phyloP scores from a whole-genome alignment of 805 yeast genomes.

The Scheffersomyces stipitis region DNA sequence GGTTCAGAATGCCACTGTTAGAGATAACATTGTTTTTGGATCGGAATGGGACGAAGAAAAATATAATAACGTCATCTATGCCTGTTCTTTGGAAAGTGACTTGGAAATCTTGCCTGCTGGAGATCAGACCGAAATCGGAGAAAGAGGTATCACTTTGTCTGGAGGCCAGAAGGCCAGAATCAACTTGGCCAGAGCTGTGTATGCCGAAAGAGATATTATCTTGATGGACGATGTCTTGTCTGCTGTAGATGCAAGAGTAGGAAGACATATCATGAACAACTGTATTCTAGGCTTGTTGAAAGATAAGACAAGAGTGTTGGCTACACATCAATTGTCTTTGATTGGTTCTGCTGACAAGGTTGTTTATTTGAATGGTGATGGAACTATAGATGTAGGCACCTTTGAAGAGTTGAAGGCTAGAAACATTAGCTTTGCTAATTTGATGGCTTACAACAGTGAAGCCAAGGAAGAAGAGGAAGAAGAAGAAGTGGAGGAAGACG shows the following conservation, averaged over 20 bases:
- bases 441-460: constrained; percentile 39
- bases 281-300: constrained; percentile 63
- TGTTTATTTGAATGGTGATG: constrained; percentile 66
- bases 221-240: constrained; percentile 77
- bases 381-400: constrained; percentile 60
- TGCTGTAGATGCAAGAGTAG: constrained; percentile 87
- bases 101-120: constrained; percentile 69
- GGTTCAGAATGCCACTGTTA: constrained; percentile 80
- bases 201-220: constrained; percentile 64
- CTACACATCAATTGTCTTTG: constrained; percentile 80
- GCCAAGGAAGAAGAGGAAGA: constrained; percentile 16
- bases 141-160: constrained; percentile 80
- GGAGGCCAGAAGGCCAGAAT: constrained; percentile 90
- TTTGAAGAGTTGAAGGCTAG: constrained; percentile 48
- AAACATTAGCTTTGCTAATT: constrained; percentile 33
- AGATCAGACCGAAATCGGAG: constrained; percentile 79
- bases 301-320: constrained; percentile 66
- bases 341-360: constrained; percentile 69
- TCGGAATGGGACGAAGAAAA: constrained; percentile 46
- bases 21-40: constrained; percentile 75
- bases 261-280: constrained; percentile 69
- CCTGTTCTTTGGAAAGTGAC: constrained; percentile 69
- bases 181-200: constrained; percentile 76
- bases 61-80: constrained; percentile 56
- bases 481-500: constrained; percentile 10